phyloP scores from a whole-genome alignment of 192 early-diverging fungal species.

The Umbelopsis vinacea region DNA sequence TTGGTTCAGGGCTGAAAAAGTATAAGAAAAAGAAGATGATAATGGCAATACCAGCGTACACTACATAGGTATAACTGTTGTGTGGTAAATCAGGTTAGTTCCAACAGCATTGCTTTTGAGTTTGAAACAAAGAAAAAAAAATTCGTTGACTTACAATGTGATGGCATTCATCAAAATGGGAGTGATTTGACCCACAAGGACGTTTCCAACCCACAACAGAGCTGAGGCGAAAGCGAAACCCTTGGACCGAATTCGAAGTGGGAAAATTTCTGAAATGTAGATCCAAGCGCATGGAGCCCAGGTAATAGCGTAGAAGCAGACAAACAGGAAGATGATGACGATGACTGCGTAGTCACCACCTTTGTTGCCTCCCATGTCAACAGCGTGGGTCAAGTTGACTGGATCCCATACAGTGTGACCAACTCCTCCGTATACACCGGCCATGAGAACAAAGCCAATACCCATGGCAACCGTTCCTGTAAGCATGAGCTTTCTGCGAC shows the following conservation, averaged over 20 bases:
- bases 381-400: conserved; percentile 30
- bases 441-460: conserved; percentile 33
- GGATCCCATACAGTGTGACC: conserved; percentile 32
- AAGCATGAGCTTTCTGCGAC: conserved; percentile 31
- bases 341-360: conserved; percentile 58
- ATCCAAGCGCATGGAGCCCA: conserved; percentile 93
- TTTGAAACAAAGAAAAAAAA: not conserved
- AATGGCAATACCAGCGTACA: conserved; percentile 26
- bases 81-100: not conserved
- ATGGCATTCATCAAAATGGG: conserved; percentile 30
- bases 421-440: conserved; percentile 48
- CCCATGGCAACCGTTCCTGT: conserved; percentile 29
- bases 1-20: conserved; percentile 24
- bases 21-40: conserved; percentile 19
- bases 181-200: conserved; percentile 23
- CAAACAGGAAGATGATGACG: conserved; percentile 76
- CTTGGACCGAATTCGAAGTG: conserved; percentile 83
- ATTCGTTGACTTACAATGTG: conserved; percentile 8
- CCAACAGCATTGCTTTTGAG: not conserved
- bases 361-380: conserved; percentile 43
- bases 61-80: conserved; percentile 8
- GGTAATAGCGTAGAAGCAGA: conserved; percentile 77
- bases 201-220: conserved; percentile 85
- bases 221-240: conserved; percentile 79
- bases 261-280: conserved; percentile 88